A percentile compares a stretch with the other conserved stretches of the same genome.
Conservation (phyloP, 768 basidiomycete genomes). For the Xerocomellus amylosporus region DNA sequence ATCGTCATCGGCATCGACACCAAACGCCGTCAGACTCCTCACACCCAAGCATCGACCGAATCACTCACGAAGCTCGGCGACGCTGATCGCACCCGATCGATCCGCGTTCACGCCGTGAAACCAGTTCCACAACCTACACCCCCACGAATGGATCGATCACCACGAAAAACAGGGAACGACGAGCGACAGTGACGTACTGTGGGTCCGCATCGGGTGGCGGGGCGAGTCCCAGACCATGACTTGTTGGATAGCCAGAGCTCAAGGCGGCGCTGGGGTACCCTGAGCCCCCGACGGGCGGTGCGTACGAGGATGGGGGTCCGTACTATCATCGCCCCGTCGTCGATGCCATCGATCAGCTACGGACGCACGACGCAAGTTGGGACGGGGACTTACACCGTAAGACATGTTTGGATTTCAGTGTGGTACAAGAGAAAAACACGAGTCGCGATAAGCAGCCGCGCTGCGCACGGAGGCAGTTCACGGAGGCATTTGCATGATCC, state of each 20-base stretch:
- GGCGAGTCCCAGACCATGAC: background rate
- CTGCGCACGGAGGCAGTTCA: background rate
- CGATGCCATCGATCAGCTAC: background rate
- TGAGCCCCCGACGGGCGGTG: background rate
- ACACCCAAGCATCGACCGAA: background rate
- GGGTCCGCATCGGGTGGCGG: constrained; percentile 62
- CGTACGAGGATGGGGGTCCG: constrained; percentile 10
- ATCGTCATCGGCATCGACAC: background rate
- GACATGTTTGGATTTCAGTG: constrained; percentile 11
- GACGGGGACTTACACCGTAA: constrained; percentile 16
- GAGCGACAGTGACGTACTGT: constrained; percentile 60
- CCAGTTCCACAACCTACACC: constrained; percentile 56
- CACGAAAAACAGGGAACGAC: too few species aligned
- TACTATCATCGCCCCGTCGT: background rate
- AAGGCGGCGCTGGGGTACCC: background rate
- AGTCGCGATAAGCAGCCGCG: constrained; percentile 7
- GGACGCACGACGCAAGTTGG: background rate
- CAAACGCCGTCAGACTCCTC: too few species aligned
- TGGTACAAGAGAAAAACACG: background rate
- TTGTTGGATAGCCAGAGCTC: background rate
- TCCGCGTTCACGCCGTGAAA: constrained; percentile 69
- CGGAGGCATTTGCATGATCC: background rate
- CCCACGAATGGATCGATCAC: too few species aligned
- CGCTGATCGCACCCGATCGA: constrained; percentile 63
- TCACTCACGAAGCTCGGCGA: constrained; percentile 62